A percentile compares a stretch with the other conserved stretches of the same genome.
These are phyloP conservation scores for Melampsora americana DNA, from an alignment of 1,284 basidiomycete genomes.

Conservation along the genomic window DNA sequence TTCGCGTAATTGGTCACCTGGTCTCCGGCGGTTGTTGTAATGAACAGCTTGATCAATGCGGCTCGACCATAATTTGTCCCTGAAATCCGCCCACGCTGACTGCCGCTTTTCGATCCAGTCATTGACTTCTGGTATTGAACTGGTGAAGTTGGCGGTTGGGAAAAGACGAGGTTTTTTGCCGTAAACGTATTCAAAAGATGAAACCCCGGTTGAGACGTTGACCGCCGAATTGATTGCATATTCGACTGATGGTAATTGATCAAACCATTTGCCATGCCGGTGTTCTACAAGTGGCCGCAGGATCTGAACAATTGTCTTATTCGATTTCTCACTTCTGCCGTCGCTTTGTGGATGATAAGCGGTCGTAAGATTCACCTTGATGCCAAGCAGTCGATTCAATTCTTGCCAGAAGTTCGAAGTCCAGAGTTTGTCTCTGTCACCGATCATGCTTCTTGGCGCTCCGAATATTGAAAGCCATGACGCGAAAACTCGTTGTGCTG, in stretches of 20 bases:
- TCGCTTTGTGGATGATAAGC: no score
- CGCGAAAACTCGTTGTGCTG: neutral
- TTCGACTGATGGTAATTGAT: slow-evolving; percentile 31
- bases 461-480: neutral
- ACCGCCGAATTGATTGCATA: slow-evolving; percentile 45
- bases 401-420: neutral
- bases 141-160: no score
- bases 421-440: slow-evolving; percentile 1
- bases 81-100: neutral
- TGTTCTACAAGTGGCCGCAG: slow-evolving; percentile 9
- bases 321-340: slow-evolving; percentile 44
- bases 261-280: slow-evolving; percentile 28
- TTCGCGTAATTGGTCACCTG: neutral
- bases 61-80: slow-evolving; percentile 5
- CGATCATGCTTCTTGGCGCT: neutral
- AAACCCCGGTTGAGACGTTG: slow-evolving; percentile 45
- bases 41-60: neutral
- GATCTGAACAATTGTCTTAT: slow-evolving; percentile 54
- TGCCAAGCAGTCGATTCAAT: neutral
- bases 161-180: slow-evolving; percentile 47
- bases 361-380: neutral
- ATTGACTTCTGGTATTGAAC: no score
- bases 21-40: no score
- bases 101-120: neutral
- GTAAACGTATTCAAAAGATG: slow-evolving; percentile 44